These are phyloP conservation scores for Protoeuglena noctilucae DNA, from an alignment of 139 green algal genomes.

Conservation along the genomic window DNA sequence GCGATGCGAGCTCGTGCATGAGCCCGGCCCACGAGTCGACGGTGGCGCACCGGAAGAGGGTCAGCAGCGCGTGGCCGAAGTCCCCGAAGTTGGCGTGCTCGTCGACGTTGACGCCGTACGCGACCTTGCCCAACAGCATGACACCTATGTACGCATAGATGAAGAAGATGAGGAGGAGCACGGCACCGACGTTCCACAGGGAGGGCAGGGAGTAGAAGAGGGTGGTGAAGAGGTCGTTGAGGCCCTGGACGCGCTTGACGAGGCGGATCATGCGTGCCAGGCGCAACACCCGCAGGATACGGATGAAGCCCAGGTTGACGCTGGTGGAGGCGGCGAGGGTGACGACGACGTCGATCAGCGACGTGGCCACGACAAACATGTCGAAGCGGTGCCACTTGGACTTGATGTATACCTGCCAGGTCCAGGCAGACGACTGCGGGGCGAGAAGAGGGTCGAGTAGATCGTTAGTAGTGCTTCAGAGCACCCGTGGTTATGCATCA, in stretches of 20 bases:
- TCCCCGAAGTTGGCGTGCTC: constrained; percentile 51
- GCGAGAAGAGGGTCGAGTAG: too few species aligned
- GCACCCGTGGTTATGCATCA: too few species aligned
- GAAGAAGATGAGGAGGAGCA: constrained; percentile 59
- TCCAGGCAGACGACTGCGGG: too few species aligned
- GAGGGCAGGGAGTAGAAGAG: constrained; percentile 54
- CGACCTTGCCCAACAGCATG: constrained; percentile 34
- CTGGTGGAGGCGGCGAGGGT: constrained; percentile 18
- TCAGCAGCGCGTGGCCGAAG: constrained; percentile 33
- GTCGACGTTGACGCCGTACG: constrained; percentile 22
- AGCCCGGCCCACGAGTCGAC: constrained; percentile 52
- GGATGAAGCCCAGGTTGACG: constrained; percentile 15
- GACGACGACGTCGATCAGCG: constrained; percentile 26
- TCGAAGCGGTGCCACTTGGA: constrained; percentile 18
- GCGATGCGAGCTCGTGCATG: constrained; percentile 31
- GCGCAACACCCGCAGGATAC: constrained; percentile 30
- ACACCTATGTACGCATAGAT: constrained; percentile 61
- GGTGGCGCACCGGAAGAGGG: constrained; percentile 43
- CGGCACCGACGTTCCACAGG: constrained; percentile 53
- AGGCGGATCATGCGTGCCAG: constrained; percentile 39
- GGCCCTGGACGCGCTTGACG: constrained; percentile 33
- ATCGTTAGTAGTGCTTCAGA: too few species aligned
- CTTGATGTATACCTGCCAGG: constrained; percentile 17
- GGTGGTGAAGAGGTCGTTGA: constrained; percentile 43
- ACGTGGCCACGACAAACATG: constrained; percentile 17